Percentiles rank a stretch among this genome's conserved stretches.
These are phyloP conservation scores for Piloderma croceum DNA, from an alignment of 768 basidiomycete genomes.

Conservation along the genomic window DNA sequence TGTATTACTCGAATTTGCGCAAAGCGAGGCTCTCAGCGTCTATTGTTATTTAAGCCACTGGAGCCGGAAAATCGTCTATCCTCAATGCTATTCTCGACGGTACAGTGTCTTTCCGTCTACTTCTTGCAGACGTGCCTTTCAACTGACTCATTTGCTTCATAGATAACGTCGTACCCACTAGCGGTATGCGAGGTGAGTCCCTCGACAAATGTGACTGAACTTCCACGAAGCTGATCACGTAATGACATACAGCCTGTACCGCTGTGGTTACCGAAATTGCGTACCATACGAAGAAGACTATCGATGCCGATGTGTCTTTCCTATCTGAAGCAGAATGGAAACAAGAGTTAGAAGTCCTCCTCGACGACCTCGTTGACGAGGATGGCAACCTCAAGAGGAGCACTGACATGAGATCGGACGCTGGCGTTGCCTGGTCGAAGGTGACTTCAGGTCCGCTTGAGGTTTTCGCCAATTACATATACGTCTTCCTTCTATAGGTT, in stretches of 20 bases:
- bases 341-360: slow-evolving; percentile 48
- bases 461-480: slow-evolving; percentile 1
- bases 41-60: slow-evolving; percentile 38
- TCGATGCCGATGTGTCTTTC: slow-evolving; percentile 58
- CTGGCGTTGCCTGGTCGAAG: slow-evolving; percentile 59
- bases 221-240: too few relatives aligned
- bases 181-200: slow-evolving; percentile 53
- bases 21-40: not conserved
- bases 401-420: slow-evolving; percentile 52
- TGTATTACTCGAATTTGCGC: not conserved
- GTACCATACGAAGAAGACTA: slow-evolving; percentile 48
- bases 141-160: not conserved
- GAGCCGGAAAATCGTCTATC: slow-evolving; percentile 57
- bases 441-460: too few relatives aligned
- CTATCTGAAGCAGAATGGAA: slow-evolving; percentile 52
- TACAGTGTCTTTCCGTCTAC: slow-evolving; percentile 17
- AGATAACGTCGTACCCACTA: slow-evolving; percentile 63
- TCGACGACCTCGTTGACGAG: slow-evolving; percentile 55
- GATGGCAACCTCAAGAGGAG: slow-evolving; percentile 48
- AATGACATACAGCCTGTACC: slow-evolving; percentile 49
- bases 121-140: slow-evolving; percentile 1
- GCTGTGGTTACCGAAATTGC: slow-evolving; percentile 60
- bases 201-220: not conserved
- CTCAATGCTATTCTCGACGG: slow-evolving; percentile 59
- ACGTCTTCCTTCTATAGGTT: slow-evolving; percentile 44